Base-by-base conservation (phyloP, 1,284 basidiomycete genomes). In the Leccinum griseonigrum region DNA sequence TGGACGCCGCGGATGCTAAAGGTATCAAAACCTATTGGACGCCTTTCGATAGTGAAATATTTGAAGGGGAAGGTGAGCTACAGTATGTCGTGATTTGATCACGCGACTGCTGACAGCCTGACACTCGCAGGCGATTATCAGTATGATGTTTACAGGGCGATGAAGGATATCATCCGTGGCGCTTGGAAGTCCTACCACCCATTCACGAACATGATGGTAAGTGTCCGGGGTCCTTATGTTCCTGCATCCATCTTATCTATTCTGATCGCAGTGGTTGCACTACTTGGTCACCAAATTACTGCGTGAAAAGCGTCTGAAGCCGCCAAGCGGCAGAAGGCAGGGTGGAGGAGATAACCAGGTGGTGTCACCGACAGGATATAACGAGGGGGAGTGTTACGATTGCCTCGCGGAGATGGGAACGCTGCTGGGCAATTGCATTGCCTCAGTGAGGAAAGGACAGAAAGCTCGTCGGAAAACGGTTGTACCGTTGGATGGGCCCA, bases 81-180 rank as follows among this genome's bases (percentile, higher is more conserved):
- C 36, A n/a, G n/a, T n/a, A n/a, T 18, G 18, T 54, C 18, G 28
- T 6, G 14, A 59, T 56, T 31, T 18, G 7, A 53, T 58, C 8
- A 16, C 13, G 34, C 52, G 38, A 5, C 14, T 61, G 31, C 53
- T 64, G 38, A 38, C 13, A 22, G 5, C 2, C 38, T 64, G 38
- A 38, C 13, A 22, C 7, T 3, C 38, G 14, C 55, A 84, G 94
- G 95, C 6, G 94, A 97, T 71, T 88, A 92, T 68, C 97, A 99
- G 74, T 98, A 96, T 76, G 95, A 98, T 68, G 82, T 98, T 1
- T 99, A 99, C 73, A 86, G 97, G 46, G 84, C 90, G 75, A 98
- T 98, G 93, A 82, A 82, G 43, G 75, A 76, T 28, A 77, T 86
- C 61, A 86, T 84, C 51, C 75, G 82, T 3, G 78, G 79, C 52